Base-by-base conservation (phyloP, 2,329 filamentous ascomycete genomes). In the Trichoderma pleuroti region DNA sequence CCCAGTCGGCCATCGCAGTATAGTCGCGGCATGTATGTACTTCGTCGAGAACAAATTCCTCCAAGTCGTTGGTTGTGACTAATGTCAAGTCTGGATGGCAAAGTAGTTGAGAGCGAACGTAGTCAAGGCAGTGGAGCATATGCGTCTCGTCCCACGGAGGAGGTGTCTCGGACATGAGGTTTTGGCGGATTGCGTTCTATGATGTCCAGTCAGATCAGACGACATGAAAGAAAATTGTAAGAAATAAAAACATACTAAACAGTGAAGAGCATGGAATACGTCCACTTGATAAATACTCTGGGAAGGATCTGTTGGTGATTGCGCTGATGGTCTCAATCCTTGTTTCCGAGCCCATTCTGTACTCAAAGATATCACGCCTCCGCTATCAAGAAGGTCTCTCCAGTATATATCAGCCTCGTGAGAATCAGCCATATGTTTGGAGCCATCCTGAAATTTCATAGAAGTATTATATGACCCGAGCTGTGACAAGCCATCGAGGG, bases 81-180 rank as follows among this genome's bases (percentile, higher is more conserved):
- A 72, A 56, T 4, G 66, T 73, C 4, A 72, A 34, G 49, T 72
- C 72, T 8, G 71, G 72, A 54, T 72, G 71, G 16, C 72, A 72
- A 21, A 73, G 46, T 24, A 73, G 52, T 52, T 71, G 71, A 21
- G 72, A 61, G 24, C 72, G 61, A 26, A 73, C 69, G 30, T 73
- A 73, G 59, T 73, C 72, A 26, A 73, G 52, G 59, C 71, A 73
- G 42, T 73, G 72, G 1, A 72, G 71, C 71, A 73, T 70, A 12
- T 73, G 72, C 14, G 68, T 71, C 64, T 72, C 72, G 36, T 73
- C 57, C 49, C 66, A 72, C 1, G 68, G 52, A 11, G 71, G 72
- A 49, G 57, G 64, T 12, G 39, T 60, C 10, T 65, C 16, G 3
- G 65, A 60, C 68, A 73, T 70, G 61, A 72, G 64, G 30, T 71